Evolutionary conservation across 768 basidiomycete genomes (phyloP).

Genomic region (Chiua virens): DNA sequence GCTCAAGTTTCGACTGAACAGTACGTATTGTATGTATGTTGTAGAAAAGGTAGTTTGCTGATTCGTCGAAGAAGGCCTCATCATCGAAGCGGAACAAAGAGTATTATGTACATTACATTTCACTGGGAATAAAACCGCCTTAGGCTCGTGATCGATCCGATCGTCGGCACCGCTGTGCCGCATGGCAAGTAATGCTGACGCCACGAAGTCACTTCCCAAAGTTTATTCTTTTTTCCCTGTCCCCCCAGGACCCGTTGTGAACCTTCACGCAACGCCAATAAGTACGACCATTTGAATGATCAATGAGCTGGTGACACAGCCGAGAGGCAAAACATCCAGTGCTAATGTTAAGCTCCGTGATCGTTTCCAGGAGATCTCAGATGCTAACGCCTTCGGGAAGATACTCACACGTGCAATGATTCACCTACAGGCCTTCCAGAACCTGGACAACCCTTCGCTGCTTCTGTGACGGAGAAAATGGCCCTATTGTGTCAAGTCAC

Average conservation of each 20-base stretch:
- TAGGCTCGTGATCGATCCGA: slow-evolving; percentile 4
- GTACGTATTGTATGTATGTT: no score
- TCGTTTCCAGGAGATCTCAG: not conserved
- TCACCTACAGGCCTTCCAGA: slow-evolving; percentile 48
- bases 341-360: not conserved
- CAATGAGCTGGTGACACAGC: not conserved
- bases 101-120: not conserved
- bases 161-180: no score
- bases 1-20: not conserved
- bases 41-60: not conserved
- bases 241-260: not conserved
- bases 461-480: slow-evolving; percentile 40
- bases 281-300: not conserved
- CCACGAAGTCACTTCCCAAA: slow-evolving; percentile 13
- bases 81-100: not conserved
- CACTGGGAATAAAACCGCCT: not conserved
- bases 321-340: not conserved
- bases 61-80: not conserved
- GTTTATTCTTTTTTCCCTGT: not conserved
- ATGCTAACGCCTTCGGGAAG: not conserved
- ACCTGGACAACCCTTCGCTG: slow-evolving; percentile 74
- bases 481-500: not conserved
- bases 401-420: slow-evolving; percentile 4
- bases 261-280: no score
- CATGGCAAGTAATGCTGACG: slow-evolving; percentile 1